Evolutionary conservation across 306 rosid species (phyloP).

Genomic region (Gleditsia sinensis): DNA sequence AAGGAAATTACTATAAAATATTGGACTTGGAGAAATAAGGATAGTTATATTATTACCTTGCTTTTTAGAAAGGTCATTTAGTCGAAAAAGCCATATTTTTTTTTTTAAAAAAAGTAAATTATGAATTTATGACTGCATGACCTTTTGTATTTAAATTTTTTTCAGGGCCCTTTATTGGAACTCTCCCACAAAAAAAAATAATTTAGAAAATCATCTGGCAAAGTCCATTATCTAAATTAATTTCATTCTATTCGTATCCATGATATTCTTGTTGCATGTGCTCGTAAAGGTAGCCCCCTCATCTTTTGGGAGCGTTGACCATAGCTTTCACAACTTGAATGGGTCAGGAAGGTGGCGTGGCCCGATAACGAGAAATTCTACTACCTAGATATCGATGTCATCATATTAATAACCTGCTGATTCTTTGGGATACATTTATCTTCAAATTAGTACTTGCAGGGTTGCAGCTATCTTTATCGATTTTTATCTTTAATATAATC

Average conservation of each 20-base stretch:
- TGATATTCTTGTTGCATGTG: neutral
- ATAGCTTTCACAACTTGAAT: neutral
- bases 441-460: neutral
- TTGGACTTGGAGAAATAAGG: too few species aligned
- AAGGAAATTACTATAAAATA: too few species aligned
- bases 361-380: neutral
- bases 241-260: neutral
- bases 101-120: too few species aligned
- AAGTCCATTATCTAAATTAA: neutral
- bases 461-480: neutral
- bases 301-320: neutral
- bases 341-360: neutral
- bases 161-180: neutral
- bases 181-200: neutral
- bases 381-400: neutral
- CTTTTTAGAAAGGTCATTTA: too few species aligned
- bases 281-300: neutral
- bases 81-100: too few species aligned
- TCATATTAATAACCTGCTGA: neutral
- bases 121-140: too few species aligned
- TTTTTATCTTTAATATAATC: constrained; percentile 6
- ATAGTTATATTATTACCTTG: too few species aligned
- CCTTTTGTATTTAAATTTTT: neutral
- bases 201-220: neutral
- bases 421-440: neutral